Base-by-base conservation (phyloP, 2,329 filamentous ascomycete genomes). In the Botrytis aclada region DNA sequence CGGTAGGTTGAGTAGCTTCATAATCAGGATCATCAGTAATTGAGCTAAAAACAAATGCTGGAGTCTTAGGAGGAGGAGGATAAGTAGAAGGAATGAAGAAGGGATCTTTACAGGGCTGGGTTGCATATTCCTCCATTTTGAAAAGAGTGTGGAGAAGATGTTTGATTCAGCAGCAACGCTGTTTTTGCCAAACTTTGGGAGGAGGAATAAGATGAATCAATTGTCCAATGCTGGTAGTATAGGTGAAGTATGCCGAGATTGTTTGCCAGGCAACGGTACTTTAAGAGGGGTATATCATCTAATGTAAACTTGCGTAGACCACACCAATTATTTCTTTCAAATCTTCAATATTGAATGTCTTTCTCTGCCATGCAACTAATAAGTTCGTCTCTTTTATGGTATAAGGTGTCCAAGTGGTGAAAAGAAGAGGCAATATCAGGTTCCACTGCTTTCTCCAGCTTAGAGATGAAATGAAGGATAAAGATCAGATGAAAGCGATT, bases 1-100 rank as follows among this genome's bases (percentile, higher is more conserved):
- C 84, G 79, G 92, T 89, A 80, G 89, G 90, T 81, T 97, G 94
- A 25, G 94, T 97, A 72, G 91, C 90, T 89, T 74, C 72, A 74
- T 72, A 77, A 47, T 74, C 74, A 51, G 74, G 41, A 74, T 78
- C 74, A 72, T 78, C 51, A 77, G 72, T 66, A 58, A 69, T 47
- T 66, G 73, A 47, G 10, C 41, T 22, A 34, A 67, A 69, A 37
- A 41, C 25, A 47, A 60, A 62, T 16, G 45, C 16, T 54, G 45
- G 64, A 66, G 34, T 66, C n/a, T 25, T 20, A 29, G 64, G 32
- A 54, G 64, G 34, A n/a, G 54, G 37, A 63, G 54, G 54, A 70
- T 65, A 72, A 58, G 58, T 61, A 47, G 58, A 64, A 51, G 54
- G 54, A 47, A 32, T 60, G 67, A 64, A 63, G 25, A 54, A 60